Percentiles rank a stretch among this genome's conserved stretches.
These are phyloP conservation scores for Anthostomella pinea DNA, from an alignment of 2,329 filamentous ascomycete species.

Conservation along the genomic window DNA sequence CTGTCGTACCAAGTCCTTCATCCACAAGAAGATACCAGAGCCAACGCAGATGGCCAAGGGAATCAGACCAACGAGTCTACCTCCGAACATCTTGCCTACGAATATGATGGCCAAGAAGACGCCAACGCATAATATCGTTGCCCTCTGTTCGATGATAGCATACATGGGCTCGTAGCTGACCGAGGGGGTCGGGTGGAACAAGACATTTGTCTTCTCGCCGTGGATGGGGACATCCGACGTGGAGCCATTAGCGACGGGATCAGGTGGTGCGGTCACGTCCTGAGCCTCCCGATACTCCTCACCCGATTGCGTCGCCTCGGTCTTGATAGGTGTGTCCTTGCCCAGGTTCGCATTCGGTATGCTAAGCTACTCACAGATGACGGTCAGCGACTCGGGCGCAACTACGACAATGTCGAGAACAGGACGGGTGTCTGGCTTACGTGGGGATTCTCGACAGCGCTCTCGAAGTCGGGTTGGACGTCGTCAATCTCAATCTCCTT, in stretches of 20 bases:
- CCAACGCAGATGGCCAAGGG: constrained; percentile 69
- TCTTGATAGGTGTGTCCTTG: constrained; percentile 70
- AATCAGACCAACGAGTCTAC: constrained; percentile 70
- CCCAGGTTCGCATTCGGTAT: constrained; percentile 87
- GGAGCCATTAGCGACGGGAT: constrained; percentile 74
- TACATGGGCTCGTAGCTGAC: constrained; percentile 91
- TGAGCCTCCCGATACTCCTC: constrained; percentile 82
- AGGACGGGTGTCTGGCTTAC: no score
- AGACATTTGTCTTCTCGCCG: constrained; percentile 92
- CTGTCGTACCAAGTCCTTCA: constrained; percentile 79
- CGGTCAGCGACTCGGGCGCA: background rate
- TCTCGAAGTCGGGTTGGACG: constrained; percentile 65
- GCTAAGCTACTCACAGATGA: constrained; percentile 55
- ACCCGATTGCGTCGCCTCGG: constrained; percentile 66
- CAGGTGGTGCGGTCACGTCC: constrained; percentile 86
- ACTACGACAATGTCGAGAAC: background rate
- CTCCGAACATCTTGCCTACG: constrained; percentile 76
- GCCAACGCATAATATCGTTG: constrained; percentile 65
- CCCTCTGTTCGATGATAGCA: constrained; percentile 68
- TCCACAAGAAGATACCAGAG: constrained; percentile 83
- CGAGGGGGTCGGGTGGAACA: constrained; percentile 91
- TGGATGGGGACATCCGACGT: constrained; percentile 95
- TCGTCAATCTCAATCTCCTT: constrained; percentile 84
- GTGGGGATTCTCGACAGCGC: constrained; percentile 68
- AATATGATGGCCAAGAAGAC: constrained; percentile 74